Base-by-base conservation (phyloP, 768 basidiomycete species). In the Mycena polygramma region DNA sequence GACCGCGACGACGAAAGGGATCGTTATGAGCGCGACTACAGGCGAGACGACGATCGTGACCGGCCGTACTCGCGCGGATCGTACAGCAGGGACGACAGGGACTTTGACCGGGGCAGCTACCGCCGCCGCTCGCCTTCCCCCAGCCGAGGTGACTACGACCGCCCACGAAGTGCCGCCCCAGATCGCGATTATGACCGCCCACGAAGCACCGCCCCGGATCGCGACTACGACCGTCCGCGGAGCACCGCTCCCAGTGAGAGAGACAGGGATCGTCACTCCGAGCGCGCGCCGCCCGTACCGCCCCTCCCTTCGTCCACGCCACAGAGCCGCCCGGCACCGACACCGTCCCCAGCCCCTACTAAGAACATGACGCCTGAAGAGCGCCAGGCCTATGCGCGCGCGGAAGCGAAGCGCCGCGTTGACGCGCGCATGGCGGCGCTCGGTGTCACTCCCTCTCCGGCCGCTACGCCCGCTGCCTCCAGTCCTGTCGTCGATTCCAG, bases 341-440 rank as follows among this genome's bases (percentile, higher is more conserved):
- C 87, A 13, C 86, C 92, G 4, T 81, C 86, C 4, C 85, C 89
- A 0, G 76, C 86, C 6, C 83, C 83, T n/a, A 77, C 80, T 22
- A 94, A 92, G 81, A 87, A 88, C 63, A 96, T 98, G 95, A 91
- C 95, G 0, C 83, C 91, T 0, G 96, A 92, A 71, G 94, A 98
- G 75, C 90, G 95, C 5, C 83, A 88, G 51, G 95, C 93, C 0
- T 95, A 85, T 77, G 89, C 92, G 69, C 89, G 89, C 19, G 91
- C 90, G 0, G 90, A 97, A 77, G 97, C 95, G 1, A 90, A 92
- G 75, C 87, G 91, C 17, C 89, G 93, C 48, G 89, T 98, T 22
- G 89, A 94, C 74, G 95, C 91, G 20, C 92, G 97, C 39, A 95
- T 92, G 86, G 89, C 90, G 46, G 92, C 92, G 0, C 87, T 98